phyloP scores from a whole-genome alignment of 352 stramenopile species.

The Pythium plurisporium region DNA sequence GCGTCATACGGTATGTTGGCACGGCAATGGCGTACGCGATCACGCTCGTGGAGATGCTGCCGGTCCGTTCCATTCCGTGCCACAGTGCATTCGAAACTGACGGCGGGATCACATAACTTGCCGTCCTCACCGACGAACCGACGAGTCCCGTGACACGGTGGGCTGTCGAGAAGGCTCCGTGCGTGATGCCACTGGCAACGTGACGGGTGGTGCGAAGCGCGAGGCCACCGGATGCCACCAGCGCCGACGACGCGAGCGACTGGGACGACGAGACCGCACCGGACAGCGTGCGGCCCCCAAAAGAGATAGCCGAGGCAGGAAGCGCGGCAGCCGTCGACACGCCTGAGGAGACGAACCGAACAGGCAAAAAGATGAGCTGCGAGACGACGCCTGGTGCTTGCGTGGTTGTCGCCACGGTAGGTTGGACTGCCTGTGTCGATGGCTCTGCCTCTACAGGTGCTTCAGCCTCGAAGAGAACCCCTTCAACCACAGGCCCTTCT shows the following conservation, averaged over 20 bases:
- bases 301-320: conserved; percentile 39
- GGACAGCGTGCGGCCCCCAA: conserved; percentile 55
- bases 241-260: conserved; percentile 46
- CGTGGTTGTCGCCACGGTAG: not conserved
- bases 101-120: conserved; percentile 48
- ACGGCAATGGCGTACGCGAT: conserved; percentile 66
- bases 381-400: conserved; percentile 27
- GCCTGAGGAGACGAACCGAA: conserved; percentile 50
- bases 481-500: not conserved
- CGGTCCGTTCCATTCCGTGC: conserved; percentile 54
- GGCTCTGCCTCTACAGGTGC: conserved; percentile 1
- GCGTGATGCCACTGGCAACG: conserved; percentile 42
- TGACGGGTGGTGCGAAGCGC: conserved; percentile 53
- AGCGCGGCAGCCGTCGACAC: conserved; percentile 55
- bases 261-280: conserved; percentile 56
- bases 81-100: conserved; percentile 59
- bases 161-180: conserved; percentile 49
- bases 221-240: conserved; percentile 45
- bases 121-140: conserved; percentile 46
- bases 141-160: conserved; percentile 49
- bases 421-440: not conserved
- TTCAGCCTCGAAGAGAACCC: conserved; percentile 10
- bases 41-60: conserved; percentile 51
- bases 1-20: conserved; percentile 59
- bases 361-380: conserved; percentile 55